Evolutionary conservation across 2,329 filamentous ascomycete species (phyloP).

Genomic region (Seiridium cupressi): DNA sequence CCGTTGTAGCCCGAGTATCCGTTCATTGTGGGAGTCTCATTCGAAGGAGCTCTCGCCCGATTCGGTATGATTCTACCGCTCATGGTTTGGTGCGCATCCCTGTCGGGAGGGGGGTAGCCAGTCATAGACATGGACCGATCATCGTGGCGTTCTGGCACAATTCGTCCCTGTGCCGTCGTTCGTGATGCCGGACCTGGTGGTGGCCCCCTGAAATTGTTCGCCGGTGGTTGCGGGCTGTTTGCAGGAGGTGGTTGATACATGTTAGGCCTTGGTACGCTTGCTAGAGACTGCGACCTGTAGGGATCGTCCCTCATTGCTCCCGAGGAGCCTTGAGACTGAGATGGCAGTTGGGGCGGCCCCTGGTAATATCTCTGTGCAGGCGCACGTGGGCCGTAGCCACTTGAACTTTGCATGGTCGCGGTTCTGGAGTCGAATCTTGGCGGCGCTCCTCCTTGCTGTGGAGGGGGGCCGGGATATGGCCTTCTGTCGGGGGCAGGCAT

Average conservation of each 20-base stretch:
- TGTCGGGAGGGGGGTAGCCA: slow-evolving; percentile 71
- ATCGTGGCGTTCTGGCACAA: slow-evolving; percentile 88
- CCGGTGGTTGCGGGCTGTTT: slow-evolving; percentile 60
- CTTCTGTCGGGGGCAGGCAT: slow-evolving; percentile 53
- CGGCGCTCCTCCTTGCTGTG: slow-evolving; percentile 33
- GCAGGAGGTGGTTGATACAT: slow-evolving; percentile 66
- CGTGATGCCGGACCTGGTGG: slow-evolving; percentile 70
- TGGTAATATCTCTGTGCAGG: slow-evolving; percentile 61
- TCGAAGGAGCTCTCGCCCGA: slow-evolving; percentile 48
- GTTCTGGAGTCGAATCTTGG: slow-evolving; percentile 61
- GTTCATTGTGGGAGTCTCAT: slow-evolving; percentile 35
- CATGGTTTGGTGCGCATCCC: slow-evolving; percentile 85
- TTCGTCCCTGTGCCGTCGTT: slow-evolving; percentile 86
- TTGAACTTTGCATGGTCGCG: slow-evolving; percentile 39
- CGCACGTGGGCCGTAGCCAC: slow-evolving; percentile 40
- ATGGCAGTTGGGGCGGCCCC: slow-evolving; percentile 43
- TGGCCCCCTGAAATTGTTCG: slow-evolving; percentile 76
- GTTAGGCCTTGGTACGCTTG: slow-evolving; percentile 69
- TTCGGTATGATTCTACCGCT: slow-evolving; percentile 89
- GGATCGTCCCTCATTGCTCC: slow-evolving; percentile 80
- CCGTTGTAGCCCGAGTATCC: slow-evolving; percentile 33
- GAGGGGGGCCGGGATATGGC: slow-evolving; percentile 68
- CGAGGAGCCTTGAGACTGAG: too few species aligned
- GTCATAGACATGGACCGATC: slow-evolving; percentile 97
- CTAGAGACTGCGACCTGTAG: slow-evolving; percentile 92